A percentile compares a stretch with the other conserved stretches of the same genome.
Conservation (phyloP, 768 basidiomycete genomes). For the Chalciporus pseudorubinellus region DNA sequence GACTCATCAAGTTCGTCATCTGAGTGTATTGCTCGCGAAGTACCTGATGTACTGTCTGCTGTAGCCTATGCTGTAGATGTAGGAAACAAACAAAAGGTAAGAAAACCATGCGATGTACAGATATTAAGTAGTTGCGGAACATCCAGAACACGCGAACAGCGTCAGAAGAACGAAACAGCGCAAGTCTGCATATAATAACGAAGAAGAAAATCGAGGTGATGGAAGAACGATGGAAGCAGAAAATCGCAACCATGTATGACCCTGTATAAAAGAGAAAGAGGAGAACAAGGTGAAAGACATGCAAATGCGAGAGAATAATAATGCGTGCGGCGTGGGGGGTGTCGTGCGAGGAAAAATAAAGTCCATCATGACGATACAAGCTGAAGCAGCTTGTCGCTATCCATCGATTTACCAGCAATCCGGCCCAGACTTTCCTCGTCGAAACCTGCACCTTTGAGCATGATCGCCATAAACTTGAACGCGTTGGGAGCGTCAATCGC, state of each 20-base stretch:
- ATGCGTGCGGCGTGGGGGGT: neutral
- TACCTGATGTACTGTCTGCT: slow-evolving; percentile 24
- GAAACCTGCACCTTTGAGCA: slow-evolving; percentile 69
- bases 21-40: slow-evolving; percentile 21
- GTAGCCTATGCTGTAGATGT: slow-evolving; percentile 24
- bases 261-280: neutral
- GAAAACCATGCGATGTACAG: slow-evolving; percentile 23
- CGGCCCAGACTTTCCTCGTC: slow-evolving; percentile 53
- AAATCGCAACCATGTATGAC: slow-evolving; percentile 10
- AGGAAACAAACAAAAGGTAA: slow-evolving; percentile 16
- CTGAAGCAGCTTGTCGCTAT: slow-evolving; percentile 56
- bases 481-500: slow-evolving; percentile 90
- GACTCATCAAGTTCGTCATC: slow-evolving; percentile 9
- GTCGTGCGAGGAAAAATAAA: neutral
- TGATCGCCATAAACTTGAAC: slow-evolving; percentile 66
- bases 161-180: slow-evolving; percentile 24
- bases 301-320: slow-evolving; percentile 11
- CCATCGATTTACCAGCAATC: slow-evolving; percentile 60
- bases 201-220: slow-evolving; percentile 1
- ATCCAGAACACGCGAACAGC: slow-evolving; percentile 24
- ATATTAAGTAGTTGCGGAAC: slow-evolving; percentile 31
- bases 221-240: neutral
- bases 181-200: slow-evolving; percentile 5
- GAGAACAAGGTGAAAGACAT: slow-evolving; percentile 9
- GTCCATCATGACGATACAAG: slow-evolving; percentile 46